Evolutionary conservation across 2,329 filamentous ascomycete genomes (phyloP).

Genomic region (Botrytis hyacinthi): DNA sequence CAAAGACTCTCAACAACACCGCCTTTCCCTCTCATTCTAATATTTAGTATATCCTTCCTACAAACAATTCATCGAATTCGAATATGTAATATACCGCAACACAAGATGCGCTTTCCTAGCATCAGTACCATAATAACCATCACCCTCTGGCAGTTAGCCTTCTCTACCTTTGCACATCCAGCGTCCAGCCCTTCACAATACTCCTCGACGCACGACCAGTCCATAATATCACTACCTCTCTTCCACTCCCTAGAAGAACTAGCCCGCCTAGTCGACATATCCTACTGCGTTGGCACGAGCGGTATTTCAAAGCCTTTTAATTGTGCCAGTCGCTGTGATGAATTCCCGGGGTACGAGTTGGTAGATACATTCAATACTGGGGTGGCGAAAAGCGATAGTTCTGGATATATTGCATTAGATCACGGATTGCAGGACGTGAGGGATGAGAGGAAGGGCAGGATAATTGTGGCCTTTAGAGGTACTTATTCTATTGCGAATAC

Average conservation of each 20-base stretch:
- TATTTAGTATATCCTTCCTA: not conserved
- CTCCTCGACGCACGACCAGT: conserved; percentile 26
- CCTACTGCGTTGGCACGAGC: conserved; percentile 83
- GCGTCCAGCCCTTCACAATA: conserved; percentile 24
- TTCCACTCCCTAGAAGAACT: conserved; percentile 84
- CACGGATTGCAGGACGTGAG: conserved; percentile 45
- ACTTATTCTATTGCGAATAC: conserved; percentile 94
- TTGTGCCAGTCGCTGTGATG: conserved; percentile 79
- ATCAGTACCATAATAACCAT: conserved; percentile 25
- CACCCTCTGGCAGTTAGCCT: not conserved
- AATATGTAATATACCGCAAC: conserved; percentile 30
- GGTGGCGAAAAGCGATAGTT: conserved; percentile 80
- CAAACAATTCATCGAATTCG: not conserved
- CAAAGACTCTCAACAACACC: not conserved
- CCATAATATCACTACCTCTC: conserved; percentile 57
- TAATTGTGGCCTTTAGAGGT: conserved; percentile 87
- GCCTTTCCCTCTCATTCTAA: not conserved
- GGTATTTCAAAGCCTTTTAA: conserved; percentile 81
- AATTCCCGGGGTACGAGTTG: conserved; percentile 78
- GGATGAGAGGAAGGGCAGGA: conserved; percentile 43
- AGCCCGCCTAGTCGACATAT: conserved; percentile 87
- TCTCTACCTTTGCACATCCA: not conserved
- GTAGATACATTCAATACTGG: conserved; percentile 88
- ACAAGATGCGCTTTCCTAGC: conserved; percentile 32
- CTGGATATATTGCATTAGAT: conserved; percentile 90